A percentile compares a stretch with the other conserved stretches of the same genome.
These are phyloP conservation scores for Tritrichomonas foetus DNA, from an alignment of 208 protist species.

Conservation along the genomic window DNA sequence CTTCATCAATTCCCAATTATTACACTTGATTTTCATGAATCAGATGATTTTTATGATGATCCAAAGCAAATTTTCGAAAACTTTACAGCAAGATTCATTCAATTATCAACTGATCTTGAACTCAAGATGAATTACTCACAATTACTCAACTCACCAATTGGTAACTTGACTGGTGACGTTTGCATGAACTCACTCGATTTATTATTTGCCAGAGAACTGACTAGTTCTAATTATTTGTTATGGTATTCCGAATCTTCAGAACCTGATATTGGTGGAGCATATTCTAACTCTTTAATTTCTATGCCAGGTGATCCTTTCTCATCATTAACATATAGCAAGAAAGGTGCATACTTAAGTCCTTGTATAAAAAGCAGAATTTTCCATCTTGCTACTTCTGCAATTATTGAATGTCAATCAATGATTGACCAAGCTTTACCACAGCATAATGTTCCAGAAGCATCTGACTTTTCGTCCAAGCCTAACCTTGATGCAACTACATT, in stretches of 20 bases:
- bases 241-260: neutral
- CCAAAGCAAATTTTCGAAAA: neutral
- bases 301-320: neutral
- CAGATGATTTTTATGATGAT: neutral
- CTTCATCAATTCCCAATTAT: constrained; percentile 24
- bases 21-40: neutral
- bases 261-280: neutral
- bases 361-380: neutral
- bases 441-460: neutral
- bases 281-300: neutral
- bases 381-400: neutral
- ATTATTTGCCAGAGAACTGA: neutral
- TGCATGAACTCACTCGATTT: neutral
- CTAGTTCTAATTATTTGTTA: neutral
- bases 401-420: constrained; percentile 29
- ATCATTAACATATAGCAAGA: neutral
- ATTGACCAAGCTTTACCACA: neutral
- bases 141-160: neutral
- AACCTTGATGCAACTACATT: neutral
- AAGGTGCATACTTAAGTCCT: neutral
- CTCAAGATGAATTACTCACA: neutral
- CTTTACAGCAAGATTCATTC: neutral
- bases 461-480: neutral
- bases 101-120: neutral
- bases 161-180: neutral